These are phyloP conservation scores for Monotropa hypopitys DNA, from an alignment of 179 eudicot genomes.

Conservation along the genomic window DNA sequence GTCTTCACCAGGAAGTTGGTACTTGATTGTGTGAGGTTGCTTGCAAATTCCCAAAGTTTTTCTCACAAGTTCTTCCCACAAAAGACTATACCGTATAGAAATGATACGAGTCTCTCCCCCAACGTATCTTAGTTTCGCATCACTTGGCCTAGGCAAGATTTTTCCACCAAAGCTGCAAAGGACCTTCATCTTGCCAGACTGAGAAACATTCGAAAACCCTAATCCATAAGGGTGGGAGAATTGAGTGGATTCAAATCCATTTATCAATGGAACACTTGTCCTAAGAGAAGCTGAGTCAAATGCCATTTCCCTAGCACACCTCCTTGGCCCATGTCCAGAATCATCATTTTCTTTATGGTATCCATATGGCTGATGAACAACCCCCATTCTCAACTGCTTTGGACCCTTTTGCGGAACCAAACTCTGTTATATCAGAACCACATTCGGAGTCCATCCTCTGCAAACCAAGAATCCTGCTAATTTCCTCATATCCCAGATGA, in stretches of 20 bases:
- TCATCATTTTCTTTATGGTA: slow-evolving; percentile 15
- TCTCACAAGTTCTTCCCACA: slow-evolving; percentile 52
- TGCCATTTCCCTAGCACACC: slow-evolving; percentile 12
- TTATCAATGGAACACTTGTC: slow-evolving; percentile 13
- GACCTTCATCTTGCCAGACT: slow-evolving; percentile 51
- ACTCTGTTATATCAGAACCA: slow-evolving; percentile 9
- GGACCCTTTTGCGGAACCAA: slow-evolving; percentile 32
- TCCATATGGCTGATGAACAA: slow-evolving; percentile 17
- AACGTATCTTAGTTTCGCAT: slow-evolving; percentile 78
- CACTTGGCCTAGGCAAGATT: slow-evolving; percentile 83
- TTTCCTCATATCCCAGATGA: slow-evolving; percentile 44
- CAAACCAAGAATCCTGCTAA: slow-evolving; percentile 49
- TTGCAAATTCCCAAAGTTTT: slow-evolving; percentile 55
- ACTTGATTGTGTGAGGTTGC: slow-evolving; percentile 64
- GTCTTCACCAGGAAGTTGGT: slow-evolving; percentile 91
- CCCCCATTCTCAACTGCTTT: slow-evolving; percentile 21
- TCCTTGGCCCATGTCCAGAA: slow-evolving; percentile 12
- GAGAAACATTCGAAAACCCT: slow-evolving; percentile 18
- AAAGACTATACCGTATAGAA: slow-evolving; percentile 41
- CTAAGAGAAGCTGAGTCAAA: slow-evolving; percentile 21
- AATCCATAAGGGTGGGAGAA: slow-evolving; percentile 21
- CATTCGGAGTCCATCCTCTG: slow-evolving; percentile 42
- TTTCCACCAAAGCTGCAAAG: slow-evolving; percentile 85
- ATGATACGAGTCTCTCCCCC: slow-evolving; percentile 86
- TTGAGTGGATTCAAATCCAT: slow-evolving; percentile 24